Evolutionary conservation across 352 stramenopile species (phyloP).

Genomic region (Pythium brachiatum): DNA sequence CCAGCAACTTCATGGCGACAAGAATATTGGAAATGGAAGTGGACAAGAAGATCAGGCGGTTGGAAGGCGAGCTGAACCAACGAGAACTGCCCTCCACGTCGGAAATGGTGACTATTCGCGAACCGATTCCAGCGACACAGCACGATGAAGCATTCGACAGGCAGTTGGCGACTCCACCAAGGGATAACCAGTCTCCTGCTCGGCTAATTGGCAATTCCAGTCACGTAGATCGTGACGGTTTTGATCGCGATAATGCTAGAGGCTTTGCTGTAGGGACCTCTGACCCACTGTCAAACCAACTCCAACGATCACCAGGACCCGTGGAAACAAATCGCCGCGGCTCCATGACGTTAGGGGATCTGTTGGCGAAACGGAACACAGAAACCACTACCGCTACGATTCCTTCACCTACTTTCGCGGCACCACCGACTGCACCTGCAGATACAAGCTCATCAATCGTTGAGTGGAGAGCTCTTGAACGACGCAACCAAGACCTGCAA

Average conservation of each 20-base stretch:
- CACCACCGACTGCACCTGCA: background rate
- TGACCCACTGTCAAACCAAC: background rate
- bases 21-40: background rate
- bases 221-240: background rate
- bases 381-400: background rate
- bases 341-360: slow-evolving; percentile 21
- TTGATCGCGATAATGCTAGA: background rate
- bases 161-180: background rate
- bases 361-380: slow-evolving; percentile 6
- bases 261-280: background rate
- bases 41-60: background rate
- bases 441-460: background rate
- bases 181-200: background rate
- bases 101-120: slow-evolving; percentile 36
- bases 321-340: background rate
- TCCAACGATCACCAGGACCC: background rate
- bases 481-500: slow-evolving; percentile 8
- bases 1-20: background rate
- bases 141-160: background rate
- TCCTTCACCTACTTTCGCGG: background rate
- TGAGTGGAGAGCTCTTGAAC: slow-evolving; percentile 6
- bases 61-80: background rate
- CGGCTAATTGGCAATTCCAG: background rate
- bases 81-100: slow-evolving; percentile 40
- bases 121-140: background rate